Evolutionary conservation across 1,284 basidiomycete genomes (phyloP).

Genomic region (Sporisorium graminicola): DNA sequence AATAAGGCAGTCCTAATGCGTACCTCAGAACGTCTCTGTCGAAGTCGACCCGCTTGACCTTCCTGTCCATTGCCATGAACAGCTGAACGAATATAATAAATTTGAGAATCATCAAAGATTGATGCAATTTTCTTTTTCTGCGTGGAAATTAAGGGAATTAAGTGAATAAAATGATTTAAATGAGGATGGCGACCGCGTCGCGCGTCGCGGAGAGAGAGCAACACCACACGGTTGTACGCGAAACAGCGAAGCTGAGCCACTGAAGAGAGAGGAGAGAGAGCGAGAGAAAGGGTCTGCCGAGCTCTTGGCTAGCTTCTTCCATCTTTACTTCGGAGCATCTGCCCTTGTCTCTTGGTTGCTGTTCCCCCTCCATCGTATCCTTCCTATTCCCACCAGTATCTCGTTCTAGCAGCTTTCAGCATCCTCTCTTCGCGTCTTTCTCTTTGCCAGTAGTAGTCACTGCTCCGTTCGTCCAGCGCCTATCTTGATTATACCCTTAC

Average conservation of each 20-base stretch:
- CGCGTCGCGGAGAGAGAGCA: slow-evolving; percentile 43
- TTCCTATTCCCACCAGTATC: neutral
- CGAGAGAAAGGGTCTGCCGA: neutral
- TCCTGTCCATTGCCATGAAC: neutral
- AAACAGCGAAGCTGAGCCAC: slow-evolving; percentile 18
- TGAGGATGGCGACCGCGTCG: slow-evolving; percentile 35
- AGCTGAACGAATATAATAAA: neutral
- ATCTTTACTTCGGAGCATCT: neutral
- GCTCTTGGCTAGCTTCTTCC: neutral
- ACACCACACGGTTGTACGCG: slow-evolving; percentile 24
- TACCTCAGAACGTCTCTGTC: neutral
- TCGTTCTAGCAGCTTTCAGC: slow-evolving; percentile 3
- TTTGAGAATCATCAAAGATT: neutral
- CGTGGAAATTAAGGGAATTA: slow-evolving; percentile 8
- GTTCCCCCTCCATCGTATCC: neutral
- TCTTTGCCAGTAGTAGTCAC: neutral
- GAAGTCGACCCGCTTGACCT: neutral
- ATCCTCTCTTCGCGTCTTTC: neutral
- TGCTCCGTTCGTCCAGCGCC: neutral
- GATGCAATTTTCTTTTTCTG: neutral
- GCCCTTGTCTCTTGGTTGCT: neutral
- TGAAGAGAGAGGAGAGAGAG: neutral
- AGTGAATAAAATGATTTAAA: neutral
- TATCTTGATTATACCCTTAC: neutral
- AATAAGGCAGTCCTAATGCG: too few species aligned